Evolutionary conservation across 805 yeast genomes (phyloP), one percentile per base, ranked within the genome.

Genomic region (Lachancea nothofagi): DNA sequence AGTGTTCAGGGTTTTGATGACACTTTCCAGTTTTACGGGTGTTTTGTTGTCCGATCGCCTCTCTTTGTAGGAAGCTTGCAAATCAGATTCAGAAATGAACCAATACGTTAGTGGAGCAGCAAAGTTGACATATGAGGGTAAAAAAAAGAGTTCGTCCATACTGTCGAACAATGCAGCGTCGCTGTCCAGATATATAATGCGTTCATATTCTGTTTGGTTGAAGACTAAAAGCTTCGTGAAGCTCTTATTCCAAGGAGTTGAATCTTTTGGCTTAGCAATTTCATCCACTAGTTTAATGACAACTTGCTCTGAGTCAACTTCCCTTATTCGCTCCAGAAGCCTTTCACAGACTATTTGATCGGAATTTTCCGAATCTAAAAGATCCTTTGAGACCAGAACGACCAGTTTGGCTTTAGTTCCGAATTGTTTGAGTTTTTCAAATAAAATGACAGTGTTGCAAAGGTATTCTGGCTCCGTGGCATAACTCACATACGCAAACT

Each of bases 401-500:
- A 76, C 69, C 38, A 75, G 49, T 36, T 71, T 62, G 0, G 74
- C 71, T 29, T 63, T 60, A 2, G 68, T 55, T 1, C 67, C 56
- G 29, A 57, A 51, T 9, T 57, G 50, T 24, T 64, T 51, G 30
- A 77, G 48, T 27, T 57, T 61, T 2, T 57, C 50, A 21, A 70
- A 61, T 41, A 73, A 73, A 51, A 74, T 55, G 27, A 76, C 46
- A 5, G 77, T 72, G 27, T 73, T 63, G 40, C 75, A 69, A 39
- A 77, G 55, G 43, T 76, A 72, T 15, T 64, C 63, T n/a, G 61
- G 45, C 38, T 69, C 62, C 0, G 82, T 75, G 7, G 79, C 80
- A 54, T 77, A 77, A 38, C 73, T 73, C 1, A 76, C 72, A 51
- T 78, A 78, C 0, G 80, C 82, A 27, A 54, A 61, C 32, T 59